Base-by-base conservation (phyloP, 2,329 filamentous ascomycete species). In the Knufia fluminis region DNA sequence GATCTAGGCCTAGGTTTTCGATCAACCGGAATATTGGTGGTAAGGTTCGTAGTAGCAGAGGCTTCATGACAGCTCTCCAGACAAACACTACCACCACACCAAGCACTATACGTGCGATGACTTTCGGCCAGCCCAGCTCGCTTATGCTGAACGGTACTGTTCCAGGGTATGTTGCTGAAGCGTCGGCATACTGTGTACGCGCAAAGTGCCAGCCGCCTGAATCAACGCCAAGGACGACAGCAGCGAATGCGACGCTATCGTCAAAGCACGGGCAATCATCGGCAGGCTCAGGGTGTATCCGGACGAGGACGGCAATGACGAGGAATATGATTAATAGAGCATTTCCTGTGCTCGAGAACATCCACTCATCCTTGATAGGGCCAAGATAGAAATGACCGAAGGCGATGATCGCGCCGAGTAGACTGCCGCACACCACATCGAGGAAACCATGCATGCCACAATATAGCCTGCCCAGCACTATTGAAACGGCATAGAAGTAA, bases 391-490 rank as follows among this genome's bases (percentile, higher is more conserved):
- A 76, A 58, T 83, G 77, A 17, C 76, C 60, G 17, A 73, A 65
- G 1, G 77, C 77, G 31, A 85, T 74, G 4, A 77, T 67, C 9
- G 82, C 83, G 26, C 92, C 92, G 49, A 96, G 75, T 12, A 81
- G 60, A 48, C 84, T 87, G 4, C 92, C 92, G 50, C 92, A 67
- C 12, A 92, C 69, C 20, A 97, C 89, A 66, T 98, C 92, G 38
- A 92, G 74, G 68, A 97, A 95, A 9, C 92, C 92, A 68, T 98
- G 92, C 92, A 98, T 98, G 53, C 92, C 92, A 63, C 92, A 98
- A 71, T 98, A 97, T 31, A 98, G 73, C 17, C 92, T 82, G 4
- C 92, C 92, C 54, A 97, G 72, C 35, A 96, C 78, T 62, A 98
- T 97, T 22, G 91, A 96, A 10, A 80, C 70, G 28, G 86, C 87